phyloP scores from a whole-genome alignment of 345 rosid genomes.

The Citrus cavaleriei region DNA sequence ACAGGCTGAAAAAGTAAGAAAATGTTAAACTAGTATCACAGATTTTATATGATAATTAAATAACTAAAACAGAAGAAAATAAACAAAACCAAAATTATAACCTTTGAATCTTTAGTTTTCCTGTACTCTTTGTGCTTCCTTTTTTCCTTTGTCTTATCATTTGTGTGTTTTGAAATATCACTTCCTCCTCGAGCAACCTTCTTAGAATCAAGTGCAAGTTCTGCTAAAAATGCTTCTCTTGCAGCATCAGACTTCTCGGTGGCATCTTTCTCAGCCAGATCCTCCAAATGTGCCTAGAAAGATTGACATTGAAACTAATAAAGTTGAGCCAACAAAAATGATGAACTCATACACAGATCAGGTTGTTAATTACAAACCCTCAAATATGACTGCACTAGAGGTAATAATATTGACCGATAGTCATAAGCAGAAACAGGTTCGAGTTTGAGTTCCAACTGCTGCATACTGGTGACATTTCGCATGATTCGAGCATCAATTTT shows the following conservation, averaged over 20 bases:
- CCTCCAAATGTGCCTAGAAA: constrained; percentile 74
- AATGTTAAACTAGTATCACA: constrained; percentile 13
- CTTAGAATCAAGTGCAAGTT: constrained; percentile 88
- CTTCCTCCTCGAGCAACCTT: constrained; percentile 58
- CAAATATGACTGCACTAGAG: constrained; percentile 75
- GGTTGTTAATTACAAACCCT: constrained; percentile 52
- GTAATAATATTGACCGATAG: constrained; percentile 61
- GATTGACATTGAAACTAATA: constrained; percentile 4
- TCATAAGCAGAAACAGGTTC: constrained; percentile 66
- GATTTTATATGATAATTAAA: constrained; percentile 8
- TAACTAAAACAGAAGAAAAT: neutral
- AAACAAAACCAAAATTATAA: constrained; percentile 21
- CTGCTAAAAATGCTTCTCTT: constrained; percentile 90
- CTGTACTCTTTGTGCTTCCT: constrained; percentile 66
- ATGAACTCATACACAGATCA: constrained; percentile 5
- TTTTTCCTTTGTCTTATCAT: constrained; percentile 82
- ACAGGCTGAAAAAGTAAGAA: constrained; percentile 40
- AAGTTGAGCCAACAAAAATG: constrained; percentile 7
- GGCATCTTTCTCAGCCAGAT: constrained; percentile 91
- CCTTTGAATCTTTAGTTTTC: constrained; percentile 79
- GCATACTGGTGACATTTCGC: constrained; percentile 70
- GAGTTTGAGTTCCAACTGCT: constrained; percentile 79
- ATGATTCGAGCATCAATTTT: constrained; percentile 76
- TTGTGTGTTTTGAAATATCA: constrained; percentile 50
- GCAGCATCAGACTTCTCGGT: constrained; percentile 98